Percentiles rank a stretch among this genome's conserved stretches.
Conservation (phyloP, 2,329 filamentous ascomycete genomes). For the Ustilaginoidea virens region DNA sequence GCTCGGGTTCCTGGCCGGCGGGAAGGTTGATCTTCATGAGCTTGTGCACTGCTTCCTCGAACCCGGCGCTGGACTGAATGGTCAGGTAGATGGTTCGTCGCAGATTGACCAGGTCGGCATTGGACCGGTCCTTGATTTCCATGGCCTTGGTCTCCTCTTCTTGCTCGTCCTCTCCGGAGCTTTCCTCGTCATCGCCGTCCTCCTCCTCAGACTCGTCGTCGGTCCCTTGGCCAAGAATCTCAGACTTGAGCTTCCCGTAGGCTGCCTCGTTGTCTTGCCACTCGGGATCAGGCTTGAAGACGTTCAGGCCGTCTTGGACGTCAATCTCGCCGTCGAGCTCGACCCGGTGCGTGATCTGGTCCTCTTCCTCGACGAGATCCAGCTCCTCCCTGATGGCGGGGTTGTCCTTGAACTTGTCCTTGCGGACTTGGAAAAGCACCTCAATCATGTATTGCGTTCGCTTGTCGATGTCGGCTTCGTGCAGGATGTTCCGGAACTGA, state of each 20-base stretch:
- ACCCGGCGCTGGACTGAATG: conserved; percentile 91
- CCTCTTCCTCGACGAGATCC: conserved; percentile 91
- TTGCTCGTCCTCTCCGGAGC: conserved; percentile 56
- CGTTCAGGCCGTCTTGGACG: conserved; percentile 74
- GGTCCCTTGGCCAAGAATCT: conserved; percentile 88
- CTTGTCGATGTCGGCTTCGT: conserved; percentile 95
- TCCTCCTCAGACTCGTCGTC: conserved; percentile 66
- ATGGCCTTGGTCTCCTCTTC: conserved; percentile 68
- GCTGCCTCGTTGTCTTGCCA: conserved; percentile 85
- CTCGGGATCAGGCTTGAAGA: conserved; percentile 86
- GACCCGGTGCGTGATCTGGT: conserved; percentile 85
- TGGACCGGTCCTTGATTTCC: conserved; percentile 96
- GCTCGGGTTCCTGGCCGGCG: conserved; percentile 69
- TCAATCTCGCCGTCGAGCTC: conserved; percentile 74
- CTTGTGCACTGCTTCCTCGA: conserved; percentile 95
- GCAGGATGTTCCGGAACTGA: conserved; percentile 85
- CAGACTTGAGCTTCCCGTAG: conserved; percentile 79
- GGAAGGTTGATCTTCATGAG: conserved; percentile 88
- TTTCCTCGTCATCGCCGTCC: conserved; percentile 39
- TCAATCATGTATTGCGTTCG: conserved; percentile 99
- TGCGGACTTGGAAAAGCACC: conserved; percentile 88
- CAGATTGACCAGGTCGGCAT: conserved; percentile 86
- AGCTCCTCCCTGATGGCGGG: conserved; percentile 81
- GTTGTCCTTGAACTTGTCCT: conserved; percentile 94
- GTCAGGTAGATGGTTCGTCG: conserved; percentile 92